Evolutionary conservation across 2,329 filamentous ascomycete genomes (phyloP), one percentile per base, ranked within the genome.

Genomic region (Nigrograna mackinnonii): DNA sequence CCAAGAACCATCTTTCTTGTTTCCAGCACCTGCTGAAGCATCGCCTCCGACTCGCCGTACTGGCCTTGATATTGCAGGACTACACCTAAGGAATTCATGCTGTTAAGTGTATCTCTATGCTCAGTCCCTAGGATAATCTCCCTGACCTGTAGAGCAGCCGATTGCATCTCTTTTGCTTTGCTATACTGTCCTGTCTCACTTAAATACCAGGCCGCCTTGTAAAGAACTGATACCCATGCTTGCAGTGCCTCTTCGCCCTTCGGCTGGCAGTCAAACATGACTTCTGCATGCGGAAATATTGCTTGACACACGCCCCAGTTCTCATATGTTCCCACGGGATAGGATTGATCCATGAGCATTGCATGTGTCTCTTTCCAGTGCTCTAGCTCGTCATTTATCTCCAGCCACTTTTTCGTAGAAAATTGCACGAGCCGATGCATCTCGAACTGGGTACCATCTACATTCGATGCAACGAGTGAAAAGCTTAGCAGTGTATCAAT

Each of bases 321-420:
- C 16, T 33, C 40, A 12, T 19, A 34, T 28, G 11, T 9, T 17
- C 31, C 31, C 16, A 17, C 9, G 6, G 39, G 43, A 26, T 32
- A 46, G 18, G 12, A 33, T 2, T 38, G 22, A 26, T 31, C 28
- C 30, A 47, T 43, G 16, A 34, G 19, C 7, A 6, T 30, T n/a
- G 65, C 50, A 41, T 50, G 63, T 39, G 22, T 37, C 12, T 49
- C 39, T 39, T 44, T 59, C 65, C 62, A 68, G 12, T 19, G 31
- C 9, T 57, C 50, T 2, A 62, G 36, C 16, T 36, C 7, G 7
- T 16, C 19, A 6, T 17, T 7, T 12, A 9, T 16, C 19, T 36
- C 34, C 7, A 36, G 34, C 51, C 54, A 57, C 24, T 47, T 50
- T 38, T 26, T 46, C 5, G 44, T 53, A 2, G 50, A 47, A 22